Evolutionary conservation across 441 rosid species (phyloP), one percentile per base, ranked within the genome.

Genomic region (Populus tomentosa): DNA sequence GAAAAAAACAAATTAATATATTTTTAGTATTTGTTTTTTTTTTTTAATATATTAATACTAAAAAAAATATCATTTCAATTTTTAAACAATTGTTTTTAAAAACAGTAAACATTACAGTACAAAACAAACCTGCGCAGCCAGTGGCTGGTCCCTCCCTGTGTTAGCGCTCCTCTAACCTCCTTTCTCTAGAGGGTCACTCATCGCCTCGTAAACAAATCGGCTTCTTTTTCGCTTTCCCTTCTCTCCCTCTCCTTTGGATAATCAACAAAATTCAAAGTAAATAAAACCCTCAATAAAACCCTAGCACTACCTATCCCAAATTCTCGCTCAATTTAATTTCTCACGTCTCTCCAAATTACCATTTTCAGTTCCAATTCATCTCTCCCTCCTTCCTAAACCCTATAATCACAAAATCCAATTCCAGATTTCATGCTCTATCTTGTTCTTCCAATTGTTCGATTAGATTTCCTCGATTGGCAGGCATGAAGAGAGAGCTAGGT

Each of bases 401-500:
- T 61, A 61, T 4, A 61, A 61, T 3, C 9, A 61, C 13, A 20
- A 56, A 20, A 56, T 20, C 21, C 9, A 56, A 61, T 61, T 61
- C 65, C 28, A 61, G 65, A 21, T 61, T 21, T 21, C 65, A 61
- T 61, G 28, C 11, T 61, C 23, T 21, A 21, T 61, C 24, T 61
- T 21, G 28, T 61, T 61, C 13, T 21, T 9, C 65, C 23, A 61
- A 61, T 21, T 23, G 28, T 21, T 10, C 5, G 65, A n/a, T 61
- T 61, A 3, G 65, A 61, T 61, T 21, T 61, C 24, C 65, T 23
- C 65, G 2, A 61, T 61, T 61, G 26, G 65, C 65, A 61, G 26
- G 65, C 26, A 90, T 90, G 97, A 88, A 88, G 92, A 82, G 88
- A 70, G 92, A 87, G 82, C 68, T 85, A 61, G 86, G 70, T 64